phyloP scores from a whole-genome alignment of 2,329 filamentous ascomycete species.

The Fusarium sp. region DNA sequence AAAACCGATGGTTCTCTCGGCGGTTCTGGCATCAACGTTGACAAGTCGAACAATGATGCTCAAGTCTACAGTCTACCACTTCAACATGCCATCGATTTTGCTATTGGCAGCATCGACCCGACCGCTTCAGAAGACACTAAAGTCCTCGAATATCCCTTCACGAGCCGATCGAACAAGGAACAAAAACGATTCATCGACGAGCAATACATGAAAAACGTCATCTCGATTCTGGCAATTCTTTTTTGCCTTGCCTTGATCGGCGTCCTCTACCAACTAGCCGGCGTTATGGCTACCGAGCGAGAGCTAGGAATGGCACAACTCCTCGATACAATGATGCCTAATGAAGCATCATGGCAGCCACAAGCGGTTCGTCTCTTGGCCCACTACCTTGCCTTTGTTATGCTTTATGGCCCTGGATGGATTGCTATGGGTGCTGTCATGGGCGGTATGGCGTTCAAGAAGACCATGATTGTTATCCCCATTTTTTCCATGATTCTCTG shows the following conservation, averaged over 20 bases:
- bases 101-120: constrained; percentile 65
- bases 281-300: constrained; percentile 78
- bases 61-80: constrained; percentile 76
- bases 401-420: constrained; percentile 80
- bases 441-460: constrained; percentile 60
- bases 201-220: constrained; percentile 72
- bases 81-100: constrained; percentile 74
- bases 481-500: constrained; percentile 73
- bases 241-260: constrained; percentile 74
- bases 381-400: constrained; percentile 75
- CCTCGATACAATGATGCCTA: constrained; percentile 85
- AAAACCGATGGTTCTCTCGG: constrained; percentile 72
- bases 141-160: constrained; percentile 68
- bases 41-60: constrained; percentile 69
- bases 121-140: constrained; percentile 42
- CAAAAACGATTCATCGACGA: constrained; percentile 67
- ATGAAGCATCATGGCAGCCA: constrained; percentile 71
- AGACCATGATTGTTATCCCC: constrained; percentile 66
- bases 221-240: constrained; percentile 74
- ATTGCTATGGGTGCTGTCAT: constrained; percentile 70
- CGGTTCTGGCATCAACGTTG: constrained; percentile 61
- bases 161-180: constrained; percentile 69
- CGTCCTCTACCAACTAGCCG: constrained; percentile 80
- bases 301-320: constrained; percentile 82
- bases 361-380: constrained; percentile 75